Evolutionary conservation across 495 filamentous ascomycete genomes (phyloP), one percentile per base, ranked within the genome.

Genomic region (Lepraria neglecta): DNA sequence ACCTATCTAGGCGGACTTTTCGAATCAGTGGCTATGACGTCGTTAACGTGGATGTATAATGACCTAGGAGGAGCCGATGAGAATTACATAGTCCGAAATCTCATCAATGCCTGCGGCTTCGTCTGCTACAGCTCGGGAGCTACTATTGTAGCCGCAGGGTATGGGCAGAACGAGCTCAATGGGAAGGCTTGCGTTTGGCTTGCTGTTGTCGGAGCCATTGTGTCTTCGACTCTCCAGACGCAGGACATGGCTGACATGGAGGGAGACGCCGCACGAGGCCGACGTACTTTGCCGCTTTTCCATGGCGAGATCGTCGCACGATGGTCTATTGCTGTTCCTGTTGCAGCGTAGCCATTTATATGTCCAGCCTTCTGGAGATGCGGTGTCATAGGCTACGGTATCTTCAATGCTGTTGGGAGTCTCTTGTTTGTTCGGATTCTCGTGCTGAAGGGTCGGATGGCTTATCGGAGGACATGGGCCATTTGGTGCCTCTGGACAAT

Each of bases 11-110:
- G 77, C 9, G 73, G 65, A 15, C 62, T 67, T 27, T 45, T 60
- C 1, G 68, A 78, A 38, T 68, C 65, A 0, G 27, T 72, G 2
- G 28, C 71, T 4, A 62, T 81, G 14, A 45, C 74, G 24, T 42
- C 75, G 2, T 52, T 78, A 5, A 76, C 66, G 0, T 83, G 72
- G 68, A 58, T 78, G 35, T 83, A 84, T 70, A 82, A 83, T 63
- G 77, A 84, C 56, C 67, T 80, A 1, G 56, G 67, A 10, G 78
- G 75, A 0, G 76, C 70, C 4, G 75, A 82, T 61, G 70, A 77
- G 42, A 59, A 72, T 9, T 64, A 70, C 4, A 14, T 66, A 1
- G 30, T 63, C 2, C 70, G 81, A 6, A 74, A 82, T 51, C 14
- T 72, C 0, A 66, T 83, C 40, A 81, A 74, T 42, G 73, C 77